Percentiles rank a stretch among this genome's conserved stretches.
Evolutionary conservation across 306 rosid species (phyloP).

Genomic region (Quercus robur): DNA sequence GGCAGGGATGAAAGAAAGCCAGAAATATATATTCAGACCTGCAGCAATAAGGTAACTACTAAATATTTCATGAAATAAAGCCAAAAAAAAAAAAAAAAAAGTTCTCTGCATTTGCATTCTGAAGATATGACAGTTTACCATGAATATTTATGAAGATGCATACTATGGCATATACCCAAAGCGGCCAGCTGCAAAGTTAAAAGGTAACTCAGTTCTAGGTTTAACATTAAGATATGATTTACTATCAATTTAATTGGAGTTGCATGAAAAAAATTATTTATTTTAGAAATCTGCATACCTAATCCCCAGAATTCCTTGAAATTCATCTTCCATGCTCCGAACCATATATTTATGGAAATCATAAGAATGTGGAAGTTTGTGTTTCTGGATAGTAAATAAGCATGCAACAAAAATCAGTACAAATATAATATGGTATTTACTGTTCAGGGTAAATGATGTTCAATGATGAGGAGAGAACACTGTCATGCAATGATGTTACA

Average conservation of each 20-base stretch:
- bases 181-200: conserved; percentile 70
- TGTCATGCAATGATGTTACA: not conserved
- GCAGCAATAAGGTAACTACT: conserved; percentile 28
- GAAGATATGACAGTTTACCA: conserved; percentile 42
- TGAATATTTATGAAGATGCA: conserved; percentile 88
- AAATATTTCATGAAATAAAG: conserved; percentile 17
- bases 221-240: not conserved
- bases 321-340: conserved; percentile 98
- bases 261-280: conserved; percentile 4
- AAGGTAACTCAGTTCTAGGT: conserved; percentile 16
- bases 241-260: not conserved
- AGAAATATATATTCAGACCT: conserved; percentile 90
- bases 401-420: not conserved
- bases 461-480: not conserved
- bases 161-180: conserved; percentile 86
- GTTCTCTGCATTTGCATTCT: not conserved
- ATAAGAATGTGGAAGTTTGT: conserved; percentile 75
- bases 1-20: conserved; percentile 97
- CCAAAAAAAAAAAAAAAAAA: not conserved
- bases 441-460: not conserved
- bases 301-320: conserved; percentile 92
- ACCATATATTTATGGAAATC: conserved; percentile 84
- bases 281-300: conserved; percentile 48
- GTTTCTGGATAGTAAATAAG: conserved; percentile 56
- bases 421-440: not conserved